Evolutionary conservation across 2,329 filamentous ascomycete genomes (phyloP), one percentile per base, ranked within the genome.

Genomic region (Arthrocladium fulminans): DNA sequence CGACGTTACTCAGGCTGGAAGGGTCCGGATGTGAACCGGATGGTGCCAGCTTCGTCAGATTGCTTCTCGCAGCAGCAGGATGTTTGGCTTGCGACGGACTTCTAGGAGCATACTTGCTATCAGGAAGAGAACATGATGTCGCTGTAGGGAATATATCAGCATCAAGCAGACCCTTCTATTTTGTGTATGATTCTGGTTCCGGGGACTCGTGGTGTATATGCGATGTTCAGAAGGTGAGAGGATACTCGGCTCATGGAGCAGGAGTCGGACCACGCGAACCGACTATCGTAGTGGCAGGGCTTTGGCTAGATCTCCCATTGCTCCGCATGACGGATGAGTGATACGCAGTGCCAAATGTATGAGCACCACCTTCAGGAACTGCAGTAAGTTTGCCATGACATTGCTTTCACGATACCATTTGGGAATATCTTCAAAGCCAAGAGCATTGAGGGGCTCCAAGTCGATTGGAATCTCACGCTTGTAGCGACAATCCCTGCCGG

Each of bases 391-490:
- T 66, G 1, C 61, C 46, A 1, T 67, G 48, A 5, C 54, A 51
- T 49, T 63, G 57, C 56, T 73, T 46, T 80, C 73, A 46, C 70
- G 68, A 59, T 71, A 80, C 79, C 79, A 82, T 6, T 64, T 63
- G 7, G 79, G 79, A 13, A 74, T 65, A 35, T 70, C 67, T 2
- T 67, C 66, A 44, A 94, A 75, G 0, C 89, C 89, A 2, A 94
- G 73, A 5, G 75, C 72, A 37, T 77, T 69, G 57, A 94, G 78
- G 1, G 80, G 85, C 0, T 72, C 69, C 44, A 73, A 72, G 54
- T 88, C 80, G 22, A 70, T 65, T 0, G 89, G 89, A 84, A 95
- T 94, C 63, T 92, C 86, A 63, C 95, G 89, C 68, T 88, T 90
- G 72, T 81, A 95, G 55, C 83, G 80, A 69, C 89, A 95, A n/a